phyloP scores from a whole-genome alignment of 768 basidiomycete genomes.

The Hirschioporus abietinus region DNA sequence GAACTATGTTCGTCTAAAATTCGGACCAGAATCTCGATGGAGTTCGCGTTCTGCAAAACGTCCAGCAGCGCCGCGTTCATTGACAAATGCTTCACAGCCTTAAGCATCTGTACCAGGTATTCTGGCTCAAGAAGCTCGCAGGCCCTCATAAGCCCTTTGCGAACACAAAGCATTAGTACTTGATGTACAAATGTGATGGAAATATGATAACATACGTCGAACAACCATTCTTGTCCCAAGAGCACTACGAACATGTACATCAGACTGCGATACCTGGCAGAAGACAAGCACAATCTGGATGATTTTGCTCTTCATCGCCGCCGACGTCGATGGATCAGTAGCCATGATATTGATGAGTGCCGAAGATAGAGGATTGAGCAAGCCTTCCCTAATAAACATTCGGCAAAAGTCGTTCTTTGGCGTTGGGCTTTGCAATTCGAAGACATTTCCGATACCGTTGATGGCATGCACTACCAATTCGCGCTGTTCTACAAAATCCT shows the following conservation, averaged over 20 bases:
- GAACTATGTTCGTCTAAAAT: constrained; percentile 78
- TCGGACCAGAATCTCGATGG: constrained; percentile 84
- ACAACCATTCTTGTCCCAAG: constrained; percentile 87
- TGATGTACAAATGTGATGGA: neutral
- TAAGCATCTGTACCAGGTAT: constrained; percentile 82
- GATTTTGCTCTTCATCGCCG: constrained; percentile 82
- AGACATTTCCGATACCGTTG: constrained; percentile 91
- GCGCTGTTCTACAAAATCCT: constrained; percentile 88
- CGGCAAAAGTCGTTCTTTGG: constrained; percentile 98
- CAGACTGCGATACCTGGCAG: constrained; percentile 94
- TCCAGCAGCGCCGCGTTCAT: constrained; percentile 90
- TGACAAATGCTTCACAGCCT: constrained; percentile 93
- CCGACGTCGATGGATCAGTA: constrained; percentile 55
- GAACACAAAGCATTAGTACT: neutral
- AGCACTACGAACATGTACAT: constrained; percentile 89
- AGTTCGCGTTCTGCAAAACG: constrained; percentile 92
- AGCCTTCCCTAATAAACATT: constrained; percentile 95
- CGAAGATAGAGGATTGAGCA: constrained; percentile 87
- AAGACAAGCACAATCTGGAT: constrained; percentile 87
- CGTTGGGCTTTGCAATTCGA: constrained; percentile 93
- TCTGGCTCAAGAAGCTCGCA: constrained; percentile 86
- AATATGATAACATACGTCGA: constrained; percentile 57
- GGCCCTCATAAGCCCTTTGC: constrained; percentile 77
- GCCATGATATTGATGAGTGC: constrained; percentile 87
- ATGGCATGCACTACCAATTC: constrained; percentile 91